Percentiles rank a stretch among this genome's conserved stretches.
phyloP scores from a whole-genome alignment of 441 rosid genomes.

The Eugenia klotzschiana region DNA sequence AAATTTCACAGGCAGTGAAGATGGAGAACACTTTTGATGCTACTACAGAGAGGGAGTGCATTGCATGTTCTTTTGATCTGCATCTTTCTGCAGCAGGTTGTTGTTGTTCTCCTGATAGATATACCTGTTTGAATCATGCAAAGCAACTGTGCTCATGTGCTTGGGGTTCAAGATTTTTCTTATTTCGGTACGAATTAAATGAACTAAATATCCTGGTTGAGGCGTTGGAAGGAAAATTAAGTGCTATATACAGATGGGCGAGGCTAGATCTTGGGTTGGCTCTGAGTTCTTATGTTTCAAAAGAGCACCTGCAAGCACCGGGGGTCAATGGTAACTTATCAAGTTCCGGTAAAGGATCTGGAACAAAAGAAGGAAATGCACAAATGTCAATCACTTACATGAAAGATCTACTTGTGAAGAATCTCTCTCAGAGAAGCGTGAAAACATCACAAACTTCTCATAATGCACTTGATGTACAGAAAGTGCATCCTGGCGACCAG shows the following conservation, averaged over 20 bases:
- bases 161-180: constrained; percentile 53
- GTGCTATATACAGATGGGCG: constrained; percentile 96
- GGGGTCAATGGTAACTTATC: constrained; percentile 16
- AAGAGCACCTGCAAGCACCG: constrained; percentile 19
- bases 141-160: constrained; percentile 76
- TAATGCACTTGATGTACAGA: constrained; percentile 10
- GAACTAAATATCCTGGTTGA: constrained; percentile 84
- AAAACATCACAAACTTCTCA: constrained; percentile 16
- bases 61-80: constrained; percentile 77
- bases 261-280: constrained; percentile 89
- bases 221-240: constrained; percentile 93
- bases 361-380: constrained; percentile 18
- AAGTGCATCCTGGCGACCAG: constrained; percentile 6
- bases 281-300: constrained; percentile 41
- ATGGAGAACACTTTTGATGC: constrained; percentile 91
- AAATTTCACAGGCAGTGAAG: constrained; percentile 51
- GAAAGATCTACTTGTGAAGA: constrained; percentile 23
- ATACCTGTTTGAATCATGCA: constrained; percentile 84
- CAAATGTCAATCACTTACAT: constrained; percentile 18
- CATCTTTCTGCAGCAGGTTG: constrained; percentile 99
- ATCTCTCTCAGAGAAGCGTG: constrained; percentile 13
- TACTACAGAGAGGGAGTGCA: constrained; percentile 82
- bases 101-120: constrained; percentile 81
- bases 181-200: constrained; percentile 71
- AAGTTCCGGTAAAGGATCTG: constrained; percentile 19